phyloP scores from a whole-genome alignment of 2,329 filamentous ascomycete species.

The Epichloe sp. region DNA sequence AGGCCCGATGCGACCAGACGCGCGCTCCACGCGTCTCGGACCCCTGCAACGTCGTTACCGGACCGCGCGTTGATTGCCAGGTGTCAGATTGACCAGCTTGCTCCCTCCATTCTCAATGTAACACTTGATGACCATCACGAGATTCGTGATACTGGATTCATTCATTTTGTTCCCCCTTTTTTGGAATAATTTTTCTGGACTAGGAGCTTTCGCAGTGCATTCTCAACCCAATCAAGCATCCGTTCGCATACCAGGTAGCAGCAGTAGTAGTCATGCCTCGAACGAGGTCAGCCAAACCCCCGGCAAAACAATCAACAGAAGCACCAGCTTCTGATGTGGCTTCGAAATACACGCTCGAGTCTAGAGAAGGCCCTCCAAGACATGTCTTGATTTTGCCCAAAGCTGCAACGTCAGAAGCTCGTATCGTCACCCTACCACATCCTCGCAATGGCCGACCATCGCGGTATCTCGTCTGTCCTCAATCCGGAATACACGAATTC shows the following conservation, averaged over 20 bases:
- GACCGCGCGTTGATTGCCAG: conserved; percentile 1
- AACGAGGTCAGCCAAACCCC: conserved; percentile 31
- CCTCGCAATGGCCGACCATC: conserved; percentile 41
- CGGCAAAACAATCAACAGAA: conserved; percentile 13
- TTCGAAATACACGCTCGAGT: conserved; percentile 27
- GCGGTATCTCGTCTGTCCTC: conserved; percentile 49
- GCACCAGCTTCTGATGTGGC: conserved; percentile 16
- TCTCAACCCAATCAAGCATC: background rate
- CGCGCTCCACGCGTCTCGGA: conserved; percentile 8
- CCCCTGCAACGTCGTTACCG: background rate
- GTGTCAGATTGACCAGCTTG: background rate
- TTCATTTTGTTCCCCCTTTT: too few species aligned
- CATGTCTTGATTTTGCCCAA: conserved; percentile 49
- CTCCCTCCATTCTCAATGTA: background rate
- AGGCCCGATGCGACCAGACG: background rate
- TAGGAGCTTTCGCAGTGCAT: background rate
- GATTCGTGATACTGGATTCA: background rate
- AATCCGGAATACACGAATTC: conserved; percentile 52
- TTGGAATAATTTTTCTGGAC: too few species aligned
- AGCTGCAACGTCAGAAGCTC: conserved; percentile 37
- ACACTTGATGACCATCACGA: too few species aligned
- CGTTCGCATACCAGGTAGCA: background rate
- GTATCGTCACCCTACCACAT: conserved; percentile 46
- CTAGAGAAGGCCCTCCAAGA: conserved; percentile 29
- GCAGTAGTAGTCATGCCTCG: conserved; percentile 28